Percentiles rank a stretch among this genome's conserved stretches.
These are phyloP conservation scores for Stipa capillata DNA, from an alignment of 176 grass and related monocot species.

Conservation along the genomic window DNA sequence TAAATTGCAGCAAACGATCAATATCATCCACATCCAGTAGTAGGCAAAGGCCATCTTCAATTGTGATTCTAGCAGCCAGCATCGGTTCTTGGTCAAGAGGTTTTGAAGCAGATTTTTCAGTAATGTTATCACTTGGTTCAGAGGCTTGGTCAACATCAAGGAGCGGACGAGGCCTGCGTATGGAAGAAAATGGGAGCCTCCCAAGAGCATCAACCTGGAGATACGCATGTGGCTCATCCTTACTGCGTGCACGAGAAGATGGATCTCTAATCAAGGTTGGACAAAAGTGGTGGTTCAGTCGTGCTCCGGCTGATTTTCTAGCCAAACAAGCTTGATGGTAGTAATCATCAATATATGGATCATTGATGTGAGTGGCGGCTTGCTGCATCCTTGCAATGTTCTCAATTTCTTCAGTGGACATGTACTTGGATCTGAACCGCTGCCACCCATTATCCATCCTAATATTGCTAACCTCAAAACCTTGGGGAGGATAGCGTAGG, in stretches of 20 bases:
- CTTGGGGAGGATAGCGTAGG: slow-evolving; percentile 32
- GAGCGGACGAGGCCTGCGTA: slow-evolving; percentile 68
- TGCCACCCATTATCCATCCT: slow-evolving; percentile 49
- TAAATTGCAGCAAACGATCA: slow-evolving; percentile 67
- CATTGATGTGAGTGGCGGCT: slow-evolving; percentile 63
- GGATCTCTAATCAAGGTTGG: slow-evolving; percentile 58
- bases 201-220: slow-evolving; percentile 89
- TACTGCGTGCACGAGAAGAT: slow-evolving; percentile 36
- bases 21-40: slow-evolving; percentile 85
- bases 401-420: slow-evolving; percentile 72
- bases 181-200: slow-evolving; percentile 79
- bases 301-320: slow-evolving; percentile 53
- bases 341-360: slow-evolving; percentile 85
- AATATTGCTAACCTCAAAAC: slow-evolving; percentile 34
- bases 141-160: slow-evolving; percentile 71
- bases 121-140: slow-evolving; percentile 15
- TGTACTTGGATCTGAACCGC: slow-evolving; percentile 53
- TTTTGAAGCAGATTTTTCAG: slow-evolving; percentile 43
- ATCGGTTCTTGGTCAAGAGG: slow-evolving; percentile 79
- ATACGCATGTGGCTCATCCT: slow-evolving; percentile 81
- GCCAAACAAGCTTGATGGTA: slow-evolving; percentile 82
- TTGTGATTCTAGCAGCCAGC: slow-evolving; percentile 77
- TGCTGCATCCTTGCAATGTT: slow-evolving; percentile 76
- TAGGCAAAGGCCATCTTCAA: slow-evolving; percentile 72
- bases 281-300: slow-evolving; percentile 55